These are phyloP conservation scores for Tilletia horrida DNA, from an alignment of 1,284 basidiomycete genomes.

Conservation along the genomic window DNA sequence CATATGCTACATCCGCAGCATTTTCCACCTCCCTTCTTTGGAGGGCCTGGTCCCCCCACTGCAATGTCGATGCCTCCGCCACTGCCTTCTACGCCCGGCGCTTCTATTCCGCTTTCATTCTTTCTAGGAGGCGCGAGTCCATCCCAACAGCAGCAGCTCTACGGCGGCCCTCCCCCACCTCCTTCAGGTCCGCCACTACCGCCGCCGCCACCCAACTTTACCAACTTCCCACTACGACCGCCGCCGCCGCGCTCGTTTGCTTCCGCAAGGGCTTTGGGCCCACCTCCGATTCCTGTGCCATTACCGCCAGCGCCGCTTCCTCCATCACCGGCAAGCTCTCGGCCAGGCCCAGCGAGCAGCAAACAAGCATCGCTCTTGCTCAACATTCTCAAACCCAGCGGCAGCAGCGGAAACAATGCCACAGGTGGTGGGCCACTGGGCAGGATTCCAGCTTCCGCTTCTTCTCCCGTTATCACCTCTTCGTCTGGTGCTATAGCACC, in stretches of 20 bases:
- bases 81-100: neutral
- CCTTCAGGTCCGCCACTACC: neutral
- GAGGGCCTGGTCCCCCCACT: no score
- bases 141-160: neutral
- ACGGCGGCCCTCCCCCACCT: neutral
- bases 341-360: neutral
- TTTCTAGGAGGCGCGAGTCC: neutral
- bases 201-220: neutral
- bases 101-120: slow-evolving; percentile 7
- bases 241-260: neutral
- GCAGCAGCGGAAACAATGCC: neutral
- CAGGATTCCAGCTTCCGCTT: neutral
- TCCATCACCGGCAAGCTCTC: slow-evolving; percentile 3
- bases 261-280: neutral
- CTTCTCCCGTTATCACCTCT: neutral
- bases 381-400: neutral
- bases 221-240: neutral
- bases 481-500: neutral
- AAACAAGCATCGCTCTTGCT: neutral
- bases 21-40: neutral
- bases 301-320: slow-evolving; percentile 9
- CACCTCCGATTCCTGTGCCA: slow-evolving; percentile 2
- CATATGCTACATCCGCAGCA: neutral
- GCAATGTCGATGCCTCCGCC: neutral
- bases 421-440: neutral